These are phyloP conservation scores for Talaromyces stipitatus DNA, from an alignment of 495 filamentous ascomycete species.

Conservation along the genomic window DNA sequence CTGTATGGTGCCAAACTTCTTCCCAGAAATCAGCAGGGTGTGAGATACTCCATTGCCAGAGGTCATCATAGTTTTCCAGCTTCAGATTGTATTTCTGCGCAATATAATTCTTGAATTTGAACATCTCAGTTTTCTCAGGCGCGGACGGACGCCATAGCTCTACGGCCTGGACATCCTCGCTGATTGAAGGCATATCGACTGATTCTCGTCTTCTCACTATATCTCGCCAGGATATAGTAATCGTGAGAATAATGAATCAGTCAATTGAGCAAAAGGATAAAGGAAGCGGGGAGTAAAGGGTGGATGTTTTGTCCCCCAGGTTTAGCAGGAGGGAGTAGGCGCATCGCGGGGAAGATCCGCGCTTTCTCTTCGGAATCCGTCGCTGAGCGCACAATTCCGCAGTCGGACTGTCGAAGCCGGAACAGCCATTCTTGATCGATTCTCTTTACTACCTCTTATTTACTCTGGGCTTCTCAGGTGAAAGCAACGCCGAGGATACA, in stretches of 20 bases:
- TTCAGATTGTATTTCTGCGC: conserved; percentile 57
- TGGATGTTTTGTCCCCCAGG: not conserved
- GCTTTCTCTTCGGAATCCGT: not conserved
- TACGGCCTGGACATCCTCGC: conserved; percentile 13
- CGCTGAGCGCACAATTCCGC: not conserved
- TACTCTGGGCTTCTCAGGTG: too few species aligned
- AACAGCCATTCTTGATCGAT: too few species aligned
- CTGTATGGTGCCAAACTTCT: conserved; percentile 75
- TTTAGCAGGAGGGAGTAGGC: not conserved
- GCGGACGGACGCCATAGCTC: conserved; percentile 69
- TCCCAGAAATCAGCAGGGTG: conserved; percentile 75
- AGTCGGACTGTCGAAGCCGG: not conserved
- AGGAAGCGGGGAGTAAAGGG: not conserved
- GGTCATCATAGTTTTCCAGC: conserved; percentile 56
- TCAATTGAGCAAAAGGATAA: not conserved
- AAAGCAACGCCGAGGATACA: not conserved
- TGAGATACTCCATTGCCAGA: conserved; percentile 79
- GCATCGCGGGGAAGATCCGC: not conserved
- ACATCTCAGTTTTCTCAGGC: conserved; percentile 60
- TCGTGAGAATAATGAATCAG: not conserved
- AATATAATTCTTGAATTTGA: conserved; percentile 59
- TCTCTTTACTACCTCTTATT: not conserved
- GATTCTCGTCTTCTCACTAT: not conserved
- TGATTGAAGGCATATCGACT: conserved; percentile 10
- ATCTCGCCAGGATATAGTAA: not conserved